A percentile compares a stretch with the other conserved stretches of the same genome.
Evolutionary conservation across 179 eudicot species (phyloP).

Genomic region (Silene coronaria): DNA sequence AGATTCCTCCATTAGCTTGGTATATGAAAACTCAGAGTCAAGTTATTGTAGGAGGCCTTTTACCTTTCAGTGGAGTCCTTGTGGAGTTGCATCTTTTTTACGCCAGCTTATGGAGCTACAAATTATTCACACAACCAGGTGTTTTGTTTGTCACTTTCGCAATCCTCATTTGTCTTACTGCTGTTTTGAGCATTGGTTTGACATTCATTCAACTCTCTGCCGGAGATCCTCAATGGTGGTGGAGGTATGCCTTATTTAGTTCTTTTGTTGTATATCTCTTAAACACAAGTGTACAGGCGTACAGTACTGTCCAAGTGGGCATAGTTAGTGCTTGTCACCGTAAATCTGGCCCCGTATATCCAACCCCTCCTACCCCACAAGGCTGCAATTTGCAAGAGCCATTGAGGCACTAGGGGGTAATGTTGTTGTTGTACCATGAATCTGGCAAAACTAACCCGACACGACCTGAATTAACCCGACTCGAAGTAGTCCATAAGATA

Average conservation of each 20-base stretch:
- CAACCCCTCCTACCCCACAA: too few species aligned
- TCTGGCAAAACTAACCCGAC: background rate
- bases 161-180: constrained; percentile 52
- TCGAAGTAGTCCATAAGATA: too few species aligned
- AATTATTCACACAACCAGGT: constrained; percentile 43
- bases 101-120: constrained; percentile 79
- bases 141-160: constrained; percentile 45
- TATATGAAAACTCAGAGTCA: constrained; percentile 50
- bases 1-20: constrained; percentile 55
- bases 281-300: background rate
- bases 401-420: too few species aligned
- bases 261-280: background rate
- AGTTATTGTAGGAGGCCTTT: constrained; percentile 65
- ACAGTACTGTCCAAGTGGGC: too few species aligned
- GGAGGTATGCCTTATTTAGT: constrained; percentile 51
- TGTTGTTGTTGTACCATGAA: too few species aligned
- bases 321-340: too few species aligned
- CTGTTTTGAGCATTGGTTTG: constrained; percentile 58
- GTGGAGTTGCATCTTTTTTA: constrained; percentile 66
- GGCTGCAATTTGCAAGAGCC: too few species aligned
- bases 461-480: too few species aligned
- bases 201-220: constrained; percentile 61
- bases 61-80: constrained; percentile 64
- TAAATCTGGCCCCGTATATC: background rate
- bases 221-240: constrained; percentile 79